These are phyloP conservation scores for Penicillium sumatraense DNA, from an alignment of 2,329 filamentous ascomycete species.

Conservation along the genomic window DNA sequence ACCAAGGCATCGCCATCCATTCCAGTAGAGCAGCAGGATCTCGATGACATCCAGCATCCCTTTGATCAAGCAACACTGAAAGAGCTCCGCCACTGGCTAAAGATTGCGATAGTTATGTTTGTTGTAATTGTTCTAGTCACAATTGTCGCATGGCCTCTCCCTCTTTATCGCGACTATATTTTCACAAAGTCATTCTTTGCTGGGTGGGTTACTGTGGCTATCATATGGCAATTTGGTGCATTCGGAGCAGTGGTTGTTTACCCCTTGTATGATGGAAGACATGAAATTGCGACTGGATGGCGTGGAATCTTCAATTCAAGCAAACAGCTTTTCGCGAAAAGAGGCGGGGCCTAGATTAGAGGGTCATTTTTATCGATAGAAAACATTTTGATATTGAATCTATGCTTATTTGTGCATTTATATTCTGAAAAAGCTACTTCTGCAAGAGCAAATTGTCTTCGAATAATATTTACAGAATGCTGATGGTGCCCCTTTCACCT, in stretches of 20 bases:
- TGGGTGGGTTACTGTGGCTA: slow-evolving; percentile 51
- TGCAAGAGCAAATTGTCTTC: no score
- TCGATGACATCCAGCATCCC: slow-evolving; percentile 52
- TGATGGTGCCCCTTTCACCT: not conserved
- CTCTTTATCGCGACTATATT: slow-evolving; percentile 54
- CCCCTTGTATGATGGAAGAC: slow-evolving; percentile 54
- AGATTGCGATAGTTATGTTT: slow-evolving; percentile 48
- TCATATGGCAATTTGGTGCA: slow-evolving; percentile 55
- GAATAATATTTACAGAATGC: not conserved
- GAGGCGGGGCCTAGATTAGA: not conserved
- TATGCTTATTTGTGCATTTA: not conserved
- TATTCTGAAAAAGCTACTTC: not conserved
- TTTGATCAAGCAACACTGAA: slow-evolving; percentile 43
- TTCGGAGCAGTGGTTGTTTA: slow-evolving; percentile 53
- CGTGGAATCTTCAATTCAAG: slow-evolving; percentile 27
- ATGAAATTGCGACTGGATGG: slow-evolving; percentile 41
- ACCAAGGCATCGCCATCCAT: not conserved
- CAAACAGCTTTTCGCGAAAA: not conserved
- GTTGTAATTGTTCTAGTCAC: slow-evolving; percentile 51
- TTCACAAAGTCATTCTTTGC: slow-evolving; percentile 54
- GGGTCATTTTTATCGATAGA: no score
- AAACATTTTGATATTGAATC: no score
- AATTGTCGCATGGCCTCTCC: slow-evolving; percentile 55
- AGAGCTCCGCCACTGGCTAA: slow-evolving; percentile 43
- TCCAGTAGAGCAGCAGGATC: slow-evolving; percentile 16